Evolutionary conservation across 495 filamentous ascomycete species (phyloP).

Genomic region (Daldinia loculata): DNA sequence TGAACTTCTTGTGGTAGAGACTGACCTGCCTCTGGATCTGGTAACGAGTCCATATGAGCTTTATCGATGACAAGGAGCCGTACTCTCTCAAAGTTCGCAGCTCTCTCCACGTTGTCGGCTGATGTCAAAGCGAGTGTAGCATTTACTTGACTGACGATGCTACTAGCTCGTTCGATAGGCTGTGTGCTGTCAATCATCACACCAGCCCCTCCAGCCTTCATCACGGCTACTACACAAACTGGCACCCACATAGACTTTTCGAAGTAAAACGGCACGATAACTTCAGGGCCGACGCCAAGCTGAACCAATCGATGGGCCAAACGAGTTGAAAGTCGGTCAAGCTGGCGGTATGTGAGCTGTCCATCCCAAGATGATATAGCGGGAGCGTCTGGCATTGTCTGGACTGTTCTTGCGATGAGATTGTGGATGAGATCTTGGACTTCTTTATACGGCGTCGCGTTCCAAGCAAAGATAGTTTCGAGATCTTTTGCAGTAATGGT

Average conservation of each 20-base stretch:
- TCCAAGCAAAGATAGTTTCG: background rate
- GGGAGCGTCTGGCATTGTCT: background rate
- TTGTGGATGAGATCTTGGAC: background rate
- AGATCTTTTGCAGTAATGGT: background rate
- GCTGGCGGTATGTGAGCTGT: background rate
- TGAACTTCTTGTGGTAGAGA: background rate
- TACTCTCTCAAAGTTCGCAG: background rate
- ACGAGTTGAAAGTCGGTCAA: background rate
- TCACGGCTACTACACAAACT: background rate
- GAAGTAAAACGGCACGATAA: constrained; percentile 1
- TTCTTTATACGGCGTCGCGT: background rate
- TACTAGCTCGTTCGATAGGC: background rate
- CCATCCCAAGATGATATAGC: constrained; percentile 6
- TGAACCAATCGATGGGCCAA: background rate
- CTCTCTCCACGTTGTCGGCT: background rate
- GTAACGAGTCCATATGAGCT: background rate
- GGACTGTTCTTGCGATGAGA: background rate
- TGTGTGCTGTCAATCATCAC: background rate
- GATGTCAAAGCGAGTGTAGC: background rate
- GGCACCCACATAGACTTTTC: constrained; percentile 2
- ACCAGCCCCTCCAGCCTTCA: constrained; percentile 1
- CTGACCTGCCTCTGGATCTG: background rate
- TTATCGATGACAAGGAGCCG: background rate
- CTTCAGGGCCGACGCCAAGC: background rate
- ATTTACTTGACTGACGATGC: background rate